Evolutionary conservation across 352 stramenopile species (phyloP), one percentile per base, ranked within the genome.

Genomic region (Vaucheria bursata): DNA sequence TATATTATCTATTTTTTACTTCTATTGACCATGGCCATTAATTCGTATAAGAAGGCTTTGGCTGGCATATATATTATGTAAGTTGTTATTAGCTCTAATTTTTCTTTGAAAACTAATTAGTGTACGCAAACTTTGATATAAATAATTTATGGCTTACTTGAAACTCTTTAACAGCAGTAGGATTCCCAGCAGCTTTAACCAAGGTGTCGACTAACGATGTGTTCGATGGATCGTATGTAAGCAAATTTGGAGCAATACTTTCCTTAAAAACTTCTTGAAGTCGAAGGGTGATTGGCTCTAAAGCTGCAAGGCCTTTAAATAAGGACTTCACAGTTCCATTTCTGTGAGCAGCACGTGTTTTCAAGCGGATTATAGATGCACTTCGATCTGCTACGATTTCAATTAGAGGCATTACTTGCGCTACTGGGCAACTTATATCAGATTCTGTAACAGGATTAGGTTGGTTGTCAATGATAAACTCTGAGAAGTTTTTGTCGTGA

Each of bases 351-450:
- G 53, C 53, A 34, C 53, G 53, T 7, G 8, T 68, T 31, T 34
- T 31, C 53, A 34, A 2, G 53, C 53, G 53, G 31, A 82, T 65
- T 25, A 82, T 33, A 1, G 45, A 33, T 45, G 36, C 77, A 66
- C 77, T 82, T 25, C 70, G 40, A 36, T 82, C 77, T 8, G 71
- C 72, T 0, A 82, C 71, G 6, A 39, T 34, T 49, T 82, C 77
- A 8, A 82, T 73, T 39, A 82, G 77, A 1, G 77, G 77, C 77
- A 82, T 82, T n/a, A 79, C 77, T 64, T 79, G 70, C 5, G 33
- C 67, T 2, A 68, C 8, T 2, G 53, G 53, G 53, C 53, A 68
- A 2, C 2, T 7, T 34, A 68, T 34, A 2, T 2, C 53, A 2
- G 53, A 31, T 18, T 25, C 45, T 18, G 12, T 25, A 59, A 59